Evolutionary conservation across 2,329 filamentous ascomycete genomes (phyloP).

Genomic region (Aspergillus fumigatus): DNA sequence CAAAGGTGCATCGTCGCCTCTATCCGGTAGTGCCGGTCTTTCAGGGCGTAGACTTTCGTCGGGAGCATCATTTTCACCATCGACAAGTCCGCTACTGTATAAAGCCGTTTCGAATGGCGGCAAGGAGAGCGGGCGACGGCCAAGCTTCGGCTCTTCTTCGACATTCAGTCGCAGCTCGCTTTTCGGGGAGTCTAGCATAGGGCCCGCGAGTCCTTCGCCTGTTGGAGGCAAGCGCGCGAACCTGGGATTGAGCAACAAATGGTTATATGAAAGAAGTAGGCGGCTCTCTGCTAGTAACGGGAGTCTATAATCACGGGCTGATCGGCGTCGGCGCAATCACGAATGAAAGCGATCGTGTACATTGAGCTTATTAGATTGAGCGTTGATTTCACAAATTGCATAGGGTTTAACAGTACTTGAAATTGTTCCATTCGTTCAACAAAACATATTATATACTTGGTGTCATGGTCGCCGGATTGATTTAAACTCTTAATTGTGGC

Average conservation of each 20-base stretch:
- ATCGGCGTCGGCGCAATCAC: slow-evolving; percentile 7
- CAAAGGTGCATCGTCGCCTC: slow-evolving; percentile 31
- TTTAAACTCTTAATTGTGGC: background rate
- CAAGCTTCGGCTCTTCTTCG: slow-evolving; percentile 48
- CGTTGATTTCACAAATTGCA: background rate
- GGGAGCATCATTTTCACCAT: slow-evolving; percentile 52
- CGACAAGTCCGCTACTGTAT: slow-evolving; percentile 58
- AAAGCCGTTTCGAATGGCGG: slow-evolving; percentile 55
- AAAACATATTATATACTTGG: background rate
- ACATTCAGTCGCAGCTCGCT: slow-evolving; percentile 33
- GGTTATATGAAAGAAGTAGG: slow-evolving; percentile 79
- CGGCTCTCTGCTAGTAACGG: slow-evolving; percentile 36
- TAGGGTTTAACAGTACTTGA: background rate
- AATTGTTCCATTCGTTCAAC: background rate
- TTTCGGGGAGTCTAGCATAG: slow-evolving; percentile 45
- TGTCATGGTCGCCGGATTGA: background rate
- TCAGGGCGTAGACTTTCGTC: slow-evolving; percentile 31
- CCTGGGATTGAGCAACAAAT: slow-evolving; percentile 83
- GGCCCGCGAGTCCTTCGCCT: slow-evolving; percentile 66
- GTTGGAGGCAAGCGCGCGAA: slow-evolving; percentile 62
- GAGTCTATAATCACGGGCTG: slow-evolving; percentile 22
- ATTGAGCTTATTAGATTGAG: slow-evolving; percentile 13
- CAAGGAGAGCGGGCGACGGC: slow-evolving; percentile 46
- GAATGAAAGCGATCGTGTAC: slow-evolving; percentile 13
- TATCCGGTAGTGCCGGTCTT: slow-evolving; percentile 33